phyloP scores from a whole-genome alignment of 2,329 filamentous ascomycete genomes.

The Colletotrichum acutatum region DNA sequence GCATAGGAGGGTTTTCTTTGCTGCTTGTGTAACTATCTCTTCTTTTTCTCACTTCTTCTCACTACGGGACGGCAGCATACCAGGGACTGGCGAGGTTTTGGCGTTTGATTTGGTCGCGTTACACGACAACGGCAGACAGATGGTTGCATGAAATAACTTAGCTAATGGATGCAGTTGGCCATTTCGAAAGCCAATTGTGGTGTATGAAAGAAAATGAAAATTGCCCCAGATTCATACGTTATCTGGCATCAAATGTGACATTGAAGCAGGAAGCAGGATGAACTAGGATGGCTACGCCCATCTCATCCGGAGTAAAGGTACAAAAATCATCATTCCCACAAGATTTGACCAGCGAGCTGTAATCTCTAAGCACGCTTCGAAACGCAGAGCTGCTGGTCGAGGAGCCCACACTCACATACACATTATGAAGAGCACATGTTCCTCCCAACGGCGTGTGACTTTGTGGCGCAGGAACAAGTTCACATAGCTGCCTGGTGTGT shows the following conservation, averaged over 20 bases:
- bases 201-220: slow-evolving; percentile 15
- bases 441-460: too few relatives aligned
- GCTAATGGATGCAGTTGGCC: slow-evolving; percentile 10
- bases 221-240: background rate
- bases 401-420: too few relatives aligned
- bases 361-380: too few relatives aligned
- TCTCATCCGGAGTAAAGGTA: too few relatives aligned
- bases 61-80: slow-evolving; percentile 24
- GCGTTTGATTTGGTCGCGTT: slow-evolving; percentile 28
- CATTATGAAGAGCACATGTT: too few relatives aligned
- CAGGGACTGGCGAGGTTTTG: slow-evolving; percentile 17
- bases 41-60: slow-evolving; percentile 17
- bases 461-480: background rate
- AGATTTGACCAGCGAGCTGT: too few relatives aligned
- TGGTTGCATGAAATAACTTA: slow-evolving; percentile 8
- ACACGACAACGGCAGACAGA: slow-evolving; percentile 9
- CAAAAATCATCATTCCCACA: too few relatives aligned
- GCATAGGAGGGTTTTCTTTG: background rate
- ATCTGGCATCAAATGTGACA: background rate
- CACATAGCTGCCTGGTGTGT: background rate
- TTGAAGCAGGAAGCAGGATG: background rate
- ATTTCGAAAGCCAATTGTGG: slow-evolving; percentile 4
- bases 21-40: slow-evolving; percentile 25
- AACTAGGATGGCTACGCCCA: too few relatives aligned
- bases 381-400: too few relatives aligned